Evolutionary conservation across 441 rosid species (phyloP), one percentile per base, ranked within the genome.

Genomic region (Erysimum cheiri): DNA sequence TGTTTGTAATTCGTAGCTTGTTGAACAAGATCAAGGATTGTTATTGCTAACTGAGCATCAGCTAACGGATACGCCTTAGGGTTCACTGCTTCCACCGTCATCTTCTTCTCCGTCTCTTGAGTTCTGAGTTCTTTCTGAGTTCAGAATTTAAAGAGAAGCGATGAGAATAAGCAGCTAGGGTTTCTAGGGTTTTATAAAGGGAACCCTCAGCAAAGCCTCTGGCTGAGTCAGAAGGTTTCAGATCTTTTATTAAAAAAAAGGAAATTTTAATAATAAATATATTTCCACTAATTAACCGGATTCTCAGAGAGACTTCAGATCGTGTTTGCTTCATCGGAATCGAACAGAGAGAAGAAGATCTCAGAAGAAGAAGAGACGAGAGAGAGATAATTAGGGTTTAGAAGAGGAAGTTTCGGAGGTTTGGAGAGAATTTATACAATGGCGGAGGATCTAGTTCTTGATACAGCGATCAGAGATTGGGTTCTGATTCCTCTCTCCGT

Each of bases 401-500:
- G 26, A 14, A 41, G 37, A 26, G 57, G 54, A 54, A 52, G 1
- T 22, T 22, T 22, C 24, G 24, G 24, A 22, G 24, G 24, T 22
- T 22, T 22, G 24, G 24, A 22, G 36, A 24, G 39, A 44, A 8
- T 3, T n/a, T 1, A 1, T 39, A 39, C 44, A 48, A 95, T 90
- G 99, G 96, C 95, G 76, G 99, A 90, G 76, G 99, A 95, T 80
- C 82, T 95, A 59, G 98, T 95, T 28, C 84, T 92, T 1, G 97
- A 92, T 76, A 89, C 96, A 46, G 98, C 98, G 71, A 92, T 96
- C 17, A 91, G 99, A 82, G 97, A 96, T 49, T 96, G 99, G 99
- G 98, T 95, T 29, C 76, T 95, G 76, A 95, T 95, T 40, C 99
- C 97, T 10, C 82, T 95, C 5, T 92, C 99, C 0, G 88, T 92